These are phyloP conservation scores for Candida coquimbonensis DNA, from an alignment of 805 yeast species.

Conservation along the genomic window DNA sequence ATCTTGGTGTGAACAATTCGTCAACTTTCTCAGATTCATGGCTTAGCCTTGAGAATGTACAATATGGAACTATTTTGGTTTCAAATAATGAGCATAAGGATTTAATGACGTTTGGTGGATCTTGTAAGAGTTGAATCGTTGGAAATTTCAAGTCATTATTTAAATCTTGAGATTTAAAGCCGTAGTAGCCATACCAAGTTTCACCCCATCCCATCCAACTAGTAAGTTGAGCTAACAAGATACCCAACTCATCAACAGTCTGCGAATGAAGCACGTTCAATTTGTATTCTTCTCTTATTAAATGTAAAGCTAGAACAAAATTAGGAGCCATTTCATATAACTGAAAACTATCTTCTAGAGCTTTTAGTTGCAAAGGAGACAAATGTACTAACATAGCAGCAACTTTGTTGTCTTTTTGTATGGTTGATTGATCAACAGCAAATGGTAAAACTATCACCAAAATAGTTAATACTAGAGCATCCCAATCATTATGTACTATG, in stretches of 20 bases:
- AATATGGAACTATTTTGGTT: slow-evolving; percentile 40
- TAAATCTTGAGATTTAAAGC: slow-evolving; percentile 24
- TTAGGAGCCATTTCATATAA: slow-evolving; percentile 53
- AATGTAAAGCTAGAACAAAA: slow-evolving; percentile 61
- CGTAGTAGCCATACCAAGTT: slow-evolving; percentile 55
- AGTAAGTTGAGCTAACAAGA: slow-evolving; percentile 53
- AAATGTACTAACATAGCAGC: slow-evolving; percentile 9
- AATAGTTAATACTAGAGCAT: slow-evolving; percentile 45
- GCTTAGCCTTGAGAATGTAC: slow-evolving; percentile 60
- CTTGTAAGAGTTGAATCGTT: slow-evolving; percentile 28
- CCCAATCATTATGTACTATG: slow-evolving; percentile 49
- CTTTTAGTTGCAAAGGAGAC: slow-evolving; percentile 12
- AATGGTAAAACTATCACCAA: slow-evolving; percentile 45
- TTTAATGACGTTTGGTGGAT: slow-evolving; percentile 55
- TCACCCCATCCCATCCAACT: slow-evolving; percentile 72
- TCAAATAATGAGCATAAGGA: slow-evolving; percentile 48
- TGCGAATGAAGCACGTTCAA: slow-evolving; percentile 42
- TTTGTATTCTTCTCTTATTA: slow-evolving; percentile 68
- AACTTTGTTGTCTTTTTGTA: slow-evolving; percentile 9
- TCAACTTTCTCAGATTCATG: slow-evolving; percentile 59
- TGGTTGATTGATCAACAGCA: slow-evolving; percentile 21
- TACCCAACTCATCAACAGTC: slow-evolving; percentile 36
- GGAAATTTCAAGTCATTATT: slow-evolving; percentile 36
- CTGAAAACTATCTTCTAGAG: slow-evolving; percentile 25
- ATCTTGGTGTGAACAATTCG: slow-evolving; percentile 56